phyloP scores from a whole-genome alignment of 2,329 filamentous ascomycete species.

The Trichophyton benhamiae region DNA sequence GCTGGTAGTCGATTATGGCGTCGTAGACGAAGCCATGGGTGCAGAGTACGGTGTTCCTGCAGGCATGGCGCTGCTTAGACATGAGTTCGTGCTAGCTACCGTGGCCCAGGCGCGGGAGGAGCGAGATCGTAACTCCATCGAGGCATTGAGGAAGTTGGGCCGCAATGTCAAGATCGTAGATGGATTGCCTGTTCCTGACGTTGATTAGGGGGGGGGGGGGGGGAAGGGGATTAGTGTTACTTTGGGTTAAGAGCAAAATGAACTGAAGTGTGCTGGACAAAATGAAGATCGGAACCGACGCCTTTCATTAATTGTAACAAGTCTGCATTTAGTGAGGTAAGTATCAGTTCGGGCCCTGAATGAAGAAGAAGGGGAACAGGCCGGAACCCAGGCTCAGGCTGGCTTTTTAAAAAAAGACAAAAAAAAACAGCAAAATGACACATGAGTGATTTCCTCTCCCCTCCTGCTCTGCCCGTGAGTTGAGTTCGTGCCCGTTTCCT shows the following conservation, averaged over 20 bases:
- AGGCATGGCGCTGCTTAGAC: slow-evolving; percentile 51
- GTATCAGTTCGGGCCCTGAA: background rate
- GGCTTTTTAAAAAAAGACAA: background rate
- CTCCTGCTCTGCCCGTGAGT: background rate
- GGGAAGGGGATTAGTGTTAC: background rate
- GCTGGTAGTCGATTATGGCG: slow-evolving; percentile 53
- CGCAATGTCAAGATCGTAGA: slow-evolving; percentile 60
- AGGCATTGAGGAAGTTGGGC: slow-evolving; percentile 56
- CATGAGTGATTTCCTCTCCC: background rate
- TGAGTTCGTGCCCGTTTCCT: background rate
- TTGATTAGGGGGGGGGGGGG: slow-evolving; percentile 32
- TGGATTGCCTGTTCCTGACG: slow-evolving; percentile 62
- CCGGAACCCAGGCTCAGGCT: background rate
- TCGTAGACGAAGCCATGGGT: slow-evolving; percentile 43
- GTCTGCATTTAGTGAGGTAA: slow-evolving; percentile 1
- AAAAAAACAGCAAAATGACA: background rate
- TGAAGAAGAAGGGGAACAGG: background rate
- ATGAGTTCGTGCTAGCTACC: slow-evolving; percentile 68
- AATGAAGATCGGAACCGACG: background rate
- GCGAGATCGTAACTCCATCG: slow-evolving; percentile 52
- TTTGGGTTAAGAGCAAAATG: background rate
- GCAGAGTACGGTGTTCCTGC: slow-evolving; percentile 50
- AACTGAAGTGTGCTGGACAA: background rate
- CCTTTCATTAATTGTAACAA: slow-evolving; percentile 1
- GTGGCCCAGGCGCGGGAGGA: slow-evolving; percentile 56